Evolutionary conservation across 768 basidiomycete species (phyloP).

Genomic region (Phaeotremella fagi): DNA sequence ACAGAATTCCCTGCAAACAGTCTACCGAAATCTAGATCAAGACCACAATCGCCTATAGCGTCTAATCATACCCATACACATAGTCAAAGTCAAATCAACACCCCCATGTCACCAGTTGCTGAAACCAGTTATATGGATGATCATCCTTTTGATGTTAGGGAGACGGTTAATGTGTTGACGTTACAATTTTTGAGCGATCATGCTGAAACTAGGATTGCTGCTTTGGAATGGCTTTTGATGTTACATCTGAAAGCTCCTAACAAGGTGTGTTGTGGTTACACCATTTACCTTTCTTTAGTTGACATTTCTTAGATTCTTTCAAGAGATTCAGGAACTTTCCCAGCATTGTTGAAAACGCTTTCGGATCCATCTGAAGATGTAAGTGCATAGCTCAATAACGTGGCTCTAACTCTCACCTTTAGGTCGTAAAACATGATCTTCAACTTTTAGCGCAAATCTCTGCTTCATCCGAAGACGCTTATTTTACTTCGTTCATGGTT

Average conservation of each 20-base stretch:
- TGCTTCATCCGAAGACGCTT: constrained; percentile 87
- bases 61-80: too few relatives aligned
- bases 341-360: constrained; percentile 86
- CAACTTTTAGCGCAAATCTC: constrained; percentile 96
- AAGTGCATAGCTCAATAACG: constrained; percentile 10
- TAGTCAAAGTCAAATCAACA: constrained; percentile 4
- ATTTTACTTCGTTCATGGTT: constrained; percentile 93
- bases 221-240: constrained; percentile 97
- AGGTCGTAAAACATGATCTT: constrained; percentile 94
- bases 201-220: constrained; percentile 91
- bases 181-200: constrained; percentile 93
- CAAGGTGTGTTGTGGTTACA: constrained; percentile 62
- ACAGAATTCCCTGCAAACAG: constrained; percentile 36
- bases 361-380: constrained; percentile 97
- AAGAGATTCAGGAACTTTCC: constrained; percentile 95
- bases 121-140: constrained; percentile 52
- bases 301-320: constrained; percentile 66
- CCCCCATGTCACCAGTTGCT: constrained; percentile 13
- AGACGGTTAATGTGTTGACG: constrained; percentile 86
- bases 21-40: constrained; percentile 50
- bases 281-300: not conserved
- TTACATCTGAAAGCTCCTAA: constrained; percentile 95
- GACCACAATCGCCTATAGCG: constrained; percentile 57
- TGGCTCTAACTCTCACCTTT: not conserved
- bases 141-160: constrained; percentile 84